Evolutionary conservation across 176 grass and related monocot species (phyloP), one percentile per base, ranked within the genome.

Genomic region (Rhynchospora tenuis): DNA sequence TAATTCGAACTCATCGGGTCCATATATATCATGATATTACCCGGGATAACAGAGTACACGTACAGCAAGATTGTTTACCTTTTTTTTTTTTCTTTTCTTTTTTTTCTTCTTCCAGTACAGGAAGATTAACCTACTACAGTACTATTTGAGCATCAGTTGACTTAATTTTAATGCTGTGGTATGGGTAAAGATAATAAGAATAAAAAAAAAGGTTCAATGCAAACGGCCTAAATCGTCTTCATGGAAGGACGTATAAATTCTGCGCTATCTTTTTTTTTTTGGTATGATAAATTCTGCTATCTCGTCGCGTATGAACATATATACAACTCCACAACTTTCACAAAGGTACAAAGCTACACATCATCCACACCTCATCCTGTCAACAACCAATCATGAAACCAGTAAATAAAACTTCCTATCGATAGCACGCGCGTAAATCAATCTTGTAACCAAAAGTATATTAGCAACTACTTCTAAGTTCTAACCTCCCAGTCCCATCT

Each of bases 391-490:
- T 75, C 47, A 75, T 23, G 51, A 23, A 73, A 44, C n/a, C 33
- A 43, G 16, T 24, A 74, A 52, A 75, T 73, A 68, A 24, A 73
- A 24, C 7, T 75, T 23, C 23, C 19, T 19, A 74, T 51, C 4
- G 19, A 16, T 52, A 24, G 22, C 71, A 74, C 20, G 45, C 47
- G 23, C 47, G 47, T 6, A 75, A 75, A 7, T 54, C 16, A 15
- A 29, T 29, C 23, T 75, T 47, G 23, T 75, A 75, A 75, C 23
- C 72, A 20, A 75, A 75, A 75, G 42, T 46, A 82, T 82, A 82
- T 24, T 66, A 66, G 38, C 60, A 64, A 82, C 79, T 52, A 73
- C 79, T 65, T 38, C 33, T 50, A 22, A n/a, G n/a, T 57, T 20
- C 22, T 50, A 22, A 76, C 29, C 54, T 12, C 16, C 24, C 13